Conservation (phyloP, 2,329 filamentous ascomycete genomes). For the Apiospora sp. region DNA sequence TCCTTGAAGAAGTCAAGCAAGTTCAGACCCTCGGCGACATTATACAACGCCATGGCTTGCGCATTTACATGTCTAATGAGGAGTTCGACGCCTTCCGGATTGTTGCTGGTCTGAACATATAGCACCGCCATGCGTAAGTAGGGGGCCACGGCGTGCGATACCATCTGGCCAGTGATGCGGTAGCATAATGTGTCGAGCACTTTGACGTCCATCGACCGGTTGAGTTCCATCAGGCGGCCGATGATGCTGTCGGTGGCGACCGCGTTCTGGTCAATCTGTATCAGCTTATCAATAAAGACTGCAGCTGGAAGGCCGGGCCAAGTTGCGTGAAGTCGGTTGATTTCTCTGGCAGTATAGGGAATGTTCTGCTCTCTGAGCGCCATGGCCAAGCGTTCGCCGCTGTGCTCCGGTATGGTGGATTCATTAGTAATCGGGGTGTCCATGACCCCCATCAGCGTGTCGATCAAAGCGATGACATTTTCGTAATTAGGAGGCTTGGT, state of each 20-base stretch:
- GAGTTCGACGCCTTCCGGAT: constrained; percentile 43
- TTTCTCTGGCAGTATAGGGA: constrained; percentile 56
- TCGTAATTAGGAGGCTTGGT: constrained; percentile 63
- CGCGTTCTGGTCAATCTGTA: constrained; percentile 67
- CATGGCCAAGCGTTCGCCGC: constrained; percentile 49
- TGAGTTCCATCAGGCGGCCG: constrained; percentile 60
- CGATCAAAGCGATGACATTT: constrained; percentile 59
- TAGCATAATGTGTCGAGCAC: constrained; percentile 62
- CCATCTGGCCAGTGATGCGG: constrained; percentile 60
- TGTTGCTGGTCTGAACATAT: constrained; percentile 57
- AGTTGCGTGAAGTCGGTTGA: constrained; percentile 53
- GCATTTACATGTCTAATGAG: constrained; percentile 53
- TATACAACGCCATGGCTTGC: constrained; percentile 54
- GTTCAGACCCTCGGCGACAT: constrained; percentile 52
- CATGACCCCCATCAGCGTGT: constrained; percentile 53
- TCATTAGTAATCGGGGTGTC: constrained; percentile 45
- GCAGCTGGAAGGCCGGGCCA: constrained; percentile 50
- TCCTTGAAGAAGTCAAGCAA: constrained; percentile 56
- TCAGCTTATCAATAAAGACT: constrained; percentile 71
- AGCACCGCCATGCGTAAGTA: constrained; percentile 65
- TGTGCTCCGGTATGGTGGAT: constrained; percentile 48
- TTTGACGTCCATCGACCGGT: constrained; percentile 56
- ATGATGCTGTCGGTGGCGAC: constrained; percentile 64
- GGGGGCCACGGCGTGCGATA: constrained; percentile 56
- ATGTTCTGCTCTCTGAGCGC: constrained; percentile 46